phyloP scores from a whole-genome alignment of 371 early-diverging fungal species.

The Mortierella sp. region DNA sequence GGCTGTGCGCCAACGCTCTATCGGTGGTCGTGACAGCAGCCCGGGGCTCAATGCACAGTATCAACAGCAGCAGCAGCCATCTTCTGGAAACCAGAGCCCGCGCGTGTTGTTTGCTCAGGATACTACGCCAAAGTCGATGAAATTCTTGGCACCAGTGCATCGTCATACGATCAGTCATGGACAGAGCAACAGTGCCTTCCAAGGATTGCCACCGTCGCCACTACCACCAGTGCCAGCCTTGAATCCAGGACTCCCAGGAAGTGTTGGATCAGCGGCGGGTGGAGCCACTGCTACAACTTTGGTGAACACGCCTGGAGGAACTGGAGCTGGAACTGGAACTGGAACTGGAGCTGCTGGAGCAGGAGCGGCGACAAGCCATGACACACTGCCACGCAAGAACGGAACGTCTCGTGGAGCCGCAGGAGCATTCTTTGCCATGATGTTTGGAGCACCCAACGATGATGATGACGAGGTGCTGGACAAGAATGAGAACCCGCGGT shows the following conservation, averaged over 20 bases:
- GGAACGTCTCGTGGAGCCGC: too few species aligned
- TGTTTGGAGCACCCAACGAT: conserved; percentile 30
- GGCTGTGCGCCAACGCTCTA: conserved; percentile 13
- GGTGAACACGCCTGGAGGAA: too few species aligned
- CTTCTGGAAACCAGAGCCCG: conserved; percentile 37
- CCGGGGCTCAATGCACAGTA: too few species aligned
- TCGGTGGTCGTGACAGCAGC: too few species aligned
- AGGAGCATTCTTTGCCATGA: conserved; percentile 36
- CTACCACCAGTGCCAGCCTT: too few species aligned
- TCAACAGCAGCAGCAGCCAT: not conserved
- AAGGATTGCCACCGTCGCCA: too few species aligned
- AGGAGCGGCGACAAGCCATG: not conserved
- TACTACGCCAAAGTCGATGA: conserved; percentile 7
- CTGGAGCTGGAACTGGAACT: too few species aligned
- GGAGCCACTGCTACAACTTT: not conserved
- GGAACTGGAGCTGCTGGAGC: not conserved
- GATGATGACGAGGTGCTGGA: conserved; percentile 16
- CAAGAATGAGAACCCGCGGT: conserved; percentile 21
- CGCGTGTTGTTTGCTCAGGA: conserved; percentile 34
- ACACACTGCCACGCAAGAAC: conserved; percentile 10
- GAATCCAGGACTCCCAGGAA: too few species aligned
- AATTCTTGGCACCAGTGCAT: conserved; percentile 20
- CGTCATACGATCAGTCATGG: conserved; percentile 45
- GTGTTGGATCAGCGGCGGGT: not conserved
- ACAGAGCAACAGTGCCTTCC: conserved; percentile 29